Conservation (phyloP, 208 protist species). For the Trichomonas tenax region DNA sequence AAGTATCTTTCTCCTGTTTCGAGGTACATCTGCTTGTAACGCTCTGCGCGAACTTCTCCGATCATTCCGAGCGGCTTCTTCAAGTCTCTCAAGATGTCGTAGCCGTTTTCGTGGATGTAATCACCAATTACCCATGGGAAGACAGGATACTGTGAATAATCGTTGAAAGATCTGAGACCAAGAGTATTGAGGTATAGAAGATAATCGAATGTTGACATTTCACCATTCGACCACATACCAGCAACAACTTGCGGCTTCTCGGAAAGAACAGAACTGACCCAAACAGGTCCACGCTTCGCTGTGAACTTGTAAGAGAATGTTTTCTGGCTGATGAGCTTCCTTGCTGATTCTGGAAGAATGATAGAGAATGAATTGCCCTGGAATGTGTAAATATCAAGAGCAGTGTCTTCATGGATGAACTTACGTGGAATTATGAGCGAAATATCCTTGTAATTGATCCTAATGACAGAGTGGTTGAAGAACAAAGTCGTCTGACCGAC, state of each 20-base stretch:
- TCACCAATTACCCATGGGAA: neutral
- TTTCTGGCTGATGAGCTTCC: neutral
- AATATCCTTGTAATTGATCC: neutral
- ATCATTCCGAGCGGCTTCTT: neutral
- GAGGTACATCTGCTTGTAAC: neutral
- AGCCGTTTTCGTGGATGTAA: neutral
- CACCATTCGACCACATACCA: neutral
- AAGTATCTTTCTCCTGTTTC: neutral
- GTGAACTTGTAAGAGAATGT: neutral
- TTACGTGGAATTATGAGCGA: neutral
- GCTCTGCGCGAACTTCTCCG: neutral
- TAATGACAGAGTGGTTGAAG: neutral
- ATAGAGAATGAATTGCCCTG: neutral
- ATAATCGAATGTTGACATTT: neutral
- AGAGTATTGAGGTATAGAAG: neutral
- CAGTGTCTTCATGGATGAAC: neutral
- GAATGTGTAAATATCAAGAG: neutral
- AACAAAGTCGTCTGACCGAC: neutral
- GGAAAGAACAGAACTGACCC: neutral
- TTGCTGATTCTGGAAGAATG: neutral
- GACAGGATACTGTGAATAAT: neutral
- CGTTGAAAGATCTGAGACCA: neutral
- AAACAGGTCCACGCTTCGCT: neutral
- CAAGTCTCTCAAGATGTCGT: neutral
- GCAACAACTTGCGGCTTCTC: neutral